Base-by-base conservation (phyloP, 805 yeast genomes). In the Pichia kluyveri region DNA sequence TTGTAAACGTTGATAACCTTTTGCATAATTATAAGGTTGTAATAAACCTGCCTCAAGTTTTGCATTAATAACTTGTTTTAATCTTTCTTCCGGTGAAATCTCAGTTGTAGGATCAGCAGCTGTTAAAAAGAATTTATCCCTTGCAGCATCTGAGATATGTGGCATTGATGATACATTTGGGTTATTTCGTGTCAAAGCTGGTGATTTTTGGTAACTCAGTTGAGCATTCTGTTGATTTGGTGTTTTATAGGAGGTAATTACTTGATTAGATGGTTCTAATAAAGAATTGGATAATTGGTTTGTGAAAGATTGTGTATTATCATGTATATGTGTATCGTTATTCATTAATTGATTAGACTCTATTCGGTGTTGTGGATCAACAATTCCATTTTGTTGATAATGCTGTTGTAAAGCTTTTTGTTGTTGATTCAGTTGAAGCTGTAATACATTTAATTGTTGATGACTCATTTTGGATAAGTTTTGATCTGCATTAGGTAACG, bases 91-190 rank as follows among this genome's bases (percentile, higher is more conserved):
- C 0, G 97, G 96, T 0, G 96, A 86, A 37, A 86, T 83, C 54
- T 88, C 96, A 2, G 91, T 87, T 0, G 96, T 86, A 6, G 98
- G 98, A 62, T 91, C 98, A 0, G 97, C 97, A 0, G 98, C 98
- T 0, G 97, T 91, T 43, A 91, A 68, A 68, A 91, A 90, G 66
- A 91, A 91, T 64, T 89, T 89, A 61, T 90, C 97, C 54, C 88
- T 75, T 1, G 96, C 96, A 2, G 93, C 81, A 48, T 86, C 91
- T 0, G 82, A 76, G 5, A 78, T 71, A 38, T 58, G 57, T 6
- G 70, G 67, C 2, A 45, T 34, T 18, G 46, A 11, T 32, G 45
- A 18, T 42, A 49, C 19, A 34, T 34, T 34, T 34, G 37, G 37
- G 8, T 34, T 34, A 8, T 14, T 15, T 9, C 39, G 19, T 4